Base-by-base conservation (phyloP, 306 rosid genomes). In the Quillaja saponaria region DNA sequence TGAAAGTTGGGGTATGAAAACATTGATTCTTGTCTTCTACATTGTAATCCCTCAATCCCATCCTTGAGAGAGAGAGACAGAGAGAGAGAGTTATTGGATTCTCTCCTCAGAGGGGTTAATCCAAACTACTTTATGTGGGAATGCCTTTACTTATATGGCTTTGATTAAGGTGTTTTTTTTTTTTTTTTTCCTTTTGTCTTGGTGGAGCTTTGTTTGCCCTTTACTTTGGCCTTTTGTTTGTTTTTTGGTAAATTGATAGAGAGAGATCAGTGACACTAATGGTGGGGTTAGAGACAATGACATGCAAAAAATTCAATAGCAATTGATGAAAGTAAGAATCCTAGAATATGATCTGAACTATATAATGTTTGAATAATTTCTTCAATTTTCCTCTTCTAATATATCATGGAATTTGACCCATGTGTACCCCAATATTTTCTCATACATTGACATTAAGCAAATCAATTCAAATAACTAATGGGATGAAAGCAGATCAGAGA, bases 1-100 rank as follows among this genome's bases (percentile, higher is more conserved):
- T 84, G 83, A 88, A 88, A 78, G 75, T 80, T 13, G 95, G 90
- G n/a, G 91, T 66, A 71, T 85, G 85, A 63, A 85, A 75, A 71
- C 81, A 71, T 21, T 72, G 52, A 64, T 44, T 80, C 44, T 73
- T 68, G 39, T 78, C 68, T n/a, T 77, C 82, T 11, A 65, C 60
- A 64, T 62, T 78, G 74, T 64, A 78, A 37, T 69, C 85, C 67
- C 82, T 78, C 72, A 88, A 67, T 66, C 90, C 84, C 96, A 88
- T 81, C 81, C 53, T 74, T 46, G 44, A 39, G 44, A 39, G 44
- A 8, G 44, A 8, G 10, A 39, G 31, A 39, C 40, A 37, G 44
- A 39, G 44, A 72, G 78, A 73, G 82, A 71, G 80, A 37, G 46
- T 62, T 55, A 68, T 51, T 45, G 66, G 63, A 71, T 76, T 65